phyloP scores from a whole-genome alignment of 73 alveolate species.

The Breviolum minutum region DNA sequence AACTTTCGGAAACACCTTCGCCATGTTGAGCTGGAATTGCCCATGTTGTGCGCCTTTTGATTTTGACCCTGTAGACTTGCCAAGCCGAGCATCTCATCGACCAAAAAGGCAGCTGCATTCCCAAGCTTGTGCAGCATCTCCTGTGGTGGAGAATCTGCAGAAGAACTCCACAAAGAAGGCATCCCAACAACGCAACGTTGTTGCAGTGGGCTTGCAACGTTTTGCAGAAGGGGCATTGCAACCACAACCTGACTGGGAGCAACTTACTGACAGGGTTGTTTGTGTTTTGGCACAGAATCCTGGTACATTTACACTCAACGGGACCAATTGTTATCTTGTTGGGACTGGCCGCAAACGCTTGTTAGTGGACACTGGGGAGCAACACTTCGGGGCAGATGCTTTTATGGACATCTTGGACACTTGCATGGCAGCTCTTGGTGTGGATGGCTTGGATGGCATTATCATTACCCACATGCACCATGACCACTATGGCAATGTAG shows the following conservation, averaged over 20 bases:
- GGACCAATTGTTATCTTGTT: constrained; percentile 85
- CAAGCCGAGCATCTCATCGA: background rate
- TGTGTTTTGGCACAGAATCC: constrained; percentile 83
- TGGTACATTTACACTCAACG: constrained; percentile 65
- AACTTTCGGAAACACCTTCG: background rate
- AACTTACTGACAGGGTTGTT: constrained; percentile 47
- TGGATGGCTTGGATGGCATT: constrained; percentile 81
- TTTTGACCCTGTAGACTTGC: constrained; percentile 31
- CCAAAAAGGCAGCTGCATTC: background rate
- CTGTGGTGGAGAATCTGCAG: constrained; percentile 8
- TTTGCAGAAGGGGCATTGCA: constrained; percentile 34
- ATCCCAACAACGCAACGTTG: constrained; percentile 13
- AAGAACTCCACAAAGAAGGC: background rate
- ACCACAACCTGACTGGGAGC: constrained; percentile 94
- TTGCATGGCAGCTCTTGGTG: constrained; percentile 46
- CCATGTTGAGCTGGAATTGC: constrained; percentile 40
- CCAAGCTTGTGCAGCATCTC: constrained; percentile 27
- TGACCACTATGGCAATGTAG: constrained; percentile 89
- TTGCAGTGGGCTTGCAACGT: constrained; percentile 78
- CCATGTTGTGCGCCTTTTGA: constrained; percentile 44
- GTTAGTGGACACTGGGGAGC: constrained; percentile 71
- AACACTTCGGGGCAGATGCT: constrained; percentile 52
- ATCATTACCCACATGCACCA: constrained; percentile 94
- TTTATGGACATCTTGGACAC: constrained; percentile 55
- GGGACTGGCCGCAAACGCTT: constrained; percentile 88